phyloP scores from a whole-genome alignment of 2,329 filamentous ascomycete species.

The Calonectria honghensis region DNA sequence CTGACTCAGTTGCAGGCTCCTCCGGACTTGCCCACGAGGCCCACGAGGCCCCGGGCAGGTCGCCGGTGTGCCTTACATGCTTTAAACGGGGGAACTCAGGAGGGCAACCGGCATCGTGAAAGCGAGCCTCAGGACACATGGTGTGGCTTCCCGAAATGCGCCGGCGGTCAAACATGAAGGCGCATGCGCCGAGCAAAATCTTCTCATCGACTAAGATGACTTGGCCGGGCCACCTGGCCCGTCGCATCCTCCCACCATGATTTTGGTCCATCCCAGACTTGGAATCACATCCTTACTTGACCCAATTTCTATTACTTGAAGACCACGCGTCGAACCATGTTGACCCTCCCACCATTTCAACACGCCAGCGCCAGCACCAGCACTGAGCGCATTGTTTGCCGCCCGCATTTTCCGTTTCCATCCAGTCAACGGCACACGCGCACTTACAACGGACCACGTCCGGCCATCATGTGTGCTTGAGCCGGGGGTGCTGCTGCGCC shows the following conservation, averaged over 20 bases:
- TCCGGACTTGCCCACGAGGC: background rate
- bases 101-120: conserved; percentile 38
- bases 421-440: conserved; percentile 8
- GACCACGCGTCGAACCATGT: conserved; percentile 32
- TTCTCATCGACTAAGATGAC: conserved; percentile 7
- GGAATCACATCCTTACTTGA: conserved; percentile 37
- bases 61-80: conserved; percentile 15
- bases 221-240: conserved; percentile 21
- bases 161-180: conserved; percentile 39
- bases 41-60: background rate
- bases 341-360: conserved; percentile 41
- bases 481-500: conserved; percentile 26
- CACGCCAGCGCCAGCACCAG: conserved; percentile 8
- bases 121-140: conserved; percentile 22
- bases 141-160: conserved; percentile 36
- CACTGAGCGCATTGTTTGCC: conserved; percentile 27
- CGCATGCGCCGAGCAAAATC: conserved; percentile 11
- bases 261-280: conserved; percentile 31
- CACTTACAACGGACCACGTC: conserved; percentile 29
- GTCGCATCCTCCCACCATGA: conserved; percentile 38
- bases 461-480: conserved; percentile 26
- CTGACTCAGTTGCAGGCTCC: conserved; percentile 1
- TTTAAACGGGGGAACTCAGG: conserved; percentile 12
- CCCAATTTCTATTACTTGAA: conserved; percentile 41
- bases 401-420: conserved; percentile 23